These are phyloP conservation scores for Thermomucor indicae-seudaticae DNA, from an alignment of 371 early-diverging fungal genomes.

Conservation along the genomic window DNA sequence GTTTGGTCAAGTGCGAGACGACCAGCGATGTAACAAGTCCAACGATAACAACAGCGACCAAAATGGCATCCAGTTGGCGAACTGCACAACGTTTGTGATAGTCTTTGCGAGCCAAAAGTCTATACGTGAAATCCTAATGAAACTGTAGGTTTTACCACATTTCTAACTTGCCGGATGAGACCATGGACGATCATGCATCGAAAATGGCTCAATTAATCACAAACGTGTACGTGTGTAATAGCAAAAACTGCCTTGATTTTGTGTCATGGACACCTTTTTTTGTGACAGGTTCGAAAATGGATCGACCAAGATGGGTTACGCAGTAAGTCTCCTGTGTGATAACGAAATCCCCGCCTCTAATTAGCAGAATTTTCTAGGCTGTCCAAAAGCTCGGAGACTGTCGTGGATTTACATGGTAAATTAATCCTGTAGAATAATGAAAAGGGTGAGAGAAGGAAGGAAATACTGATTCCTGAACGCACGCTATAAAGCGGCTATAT, in stretches of 20 bases:
- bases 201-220: conserved; percentile 46
- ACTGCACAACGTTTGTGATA: conserved; percentile 35
- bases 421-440: neutral
- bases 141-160: conserved; percentile 34
- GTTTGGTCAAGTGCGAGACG: conserved; percentile 7
- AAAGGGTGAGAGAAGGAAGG: neutral
- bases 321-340: conserved; percentile 17
- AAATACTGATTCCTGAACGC: neutral
- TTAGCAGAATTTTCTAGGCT: conserved; percentile 24
- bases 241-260: neutral
- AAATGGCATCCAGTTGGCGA: conserved; percentile 17
- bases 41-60: conserved; percentile 7
- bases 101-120: neutral
- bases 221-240: conserved; percentile 33
- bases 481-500: conserved; percentile 44
- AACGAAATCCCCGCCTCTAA: neutral
- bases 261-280: neutral
- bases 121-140: neutral
- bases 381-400: conserved; percentile 38
- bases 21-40: conserved; percentile 1
- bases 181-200: conserved; percentile 22
- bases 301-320: conserved; percentile 38
- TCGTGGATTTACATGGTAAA: conserved; percentile 43
- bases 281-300: conserved; percentile 40
- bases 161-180: conserved; percentile 22